phyloP scores from a whole-genome alignment of 192 early-diverging fungal genomes.

The Coemansia sp. region DNA sequence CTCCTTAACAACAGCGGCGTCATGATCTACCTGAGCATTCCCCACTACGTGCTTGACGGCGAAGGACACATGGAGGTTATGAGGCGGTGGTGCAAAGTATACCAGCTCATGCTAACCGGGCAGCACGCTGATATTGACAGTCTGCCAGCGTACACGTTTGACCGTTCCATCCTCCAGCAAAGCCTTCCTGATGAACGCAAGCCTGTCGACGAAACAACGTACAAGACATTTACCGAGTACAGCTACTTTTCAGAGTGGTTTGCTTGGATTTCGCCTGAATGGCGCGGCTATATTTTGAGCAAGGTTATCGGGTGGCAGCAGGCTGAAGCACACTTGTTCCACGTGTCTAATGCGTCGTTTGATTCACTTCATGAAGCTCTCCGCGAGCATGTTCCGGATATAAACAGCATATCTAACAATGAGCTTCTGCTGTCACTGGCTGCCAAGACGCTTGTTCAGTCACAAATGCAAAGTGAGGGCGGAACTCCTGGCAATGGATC shows the following conservation, averaged over 20 bases:
- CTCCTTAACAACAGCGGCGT: constrained; percentile 41
- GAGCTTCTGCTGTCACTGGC: constrained; percentile 30
- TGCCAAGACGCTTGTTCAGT: constrained; percentile 32
- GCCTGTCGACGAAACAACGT: constrained; percentile 25
- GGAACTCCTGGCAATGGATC: not conserved
- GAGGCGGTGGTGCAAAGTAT: constrained; percentile 34
- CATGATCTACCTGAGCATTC: constrained; percentile 42
- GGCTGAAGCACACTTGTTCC: constrained; percentile 47
- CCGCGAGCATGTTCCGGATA: constrained; percentile 15
- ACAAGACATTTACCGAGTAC: constrained; percentile 15
- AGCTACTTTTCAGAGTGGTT: constrained; percentile 32
- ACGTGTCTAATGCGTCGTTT: constrained; percentile 25
- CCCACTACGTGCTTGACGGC: constrained; percentile 40
- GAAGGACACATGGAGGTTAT: constrained; percentile 37
- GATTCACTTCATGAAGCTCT: constrained; percentile 23
- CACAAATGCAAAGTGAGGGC: constrained; percentile 19
- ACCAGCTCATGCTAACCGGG: constrained; percentile 16
- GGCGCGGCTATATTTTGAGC: constrained; percentile 32
- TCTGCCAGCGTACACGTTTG: constrained; percentile 20
- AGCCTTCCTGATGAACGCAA: constrained; percentile 29
- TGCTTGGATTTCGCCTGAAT: constrained; percentile 44
- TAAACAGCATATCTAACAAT: constrained; percentile 18
- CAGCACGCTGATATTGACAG: constrained; percentile 4
- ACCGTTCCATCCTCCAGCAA: constrained; percentile 14
- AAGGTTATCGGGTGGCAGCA: constrained; percentile 28